Percentiles rank a stretch among this genome's conserved stretches.
phyloP scores from a whole-genome alignment of 495 filamentous ascomycete genomes.

The Xylaria bambusicola region DNA sequence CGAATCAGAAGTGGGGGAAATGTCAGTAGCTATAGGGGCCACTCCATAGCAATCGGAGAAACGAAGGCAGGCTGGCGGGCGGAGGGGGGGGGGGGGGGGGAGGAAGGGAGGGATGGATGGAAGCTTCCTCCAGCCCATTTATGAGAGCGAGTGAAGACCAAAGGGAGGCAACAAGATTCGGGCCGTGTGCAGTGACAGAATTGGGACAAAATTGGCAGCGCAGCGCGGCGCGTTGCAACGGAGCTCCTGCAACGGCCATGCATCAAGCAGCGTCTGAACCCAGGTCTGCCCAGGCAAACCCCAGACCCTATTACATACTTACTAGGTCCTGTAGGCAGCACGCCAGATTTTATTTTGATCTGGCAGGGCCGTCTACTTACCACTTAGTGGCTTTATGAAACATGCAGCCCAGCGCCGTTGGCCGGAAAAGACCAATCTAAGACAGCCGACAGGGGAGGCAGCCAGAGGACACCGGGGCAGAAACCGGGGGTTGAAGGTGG shows the following conservation, averaged over 20 bases:
- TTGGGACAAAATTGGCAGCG: not conserved
- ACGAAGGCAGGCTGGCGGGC: slow-evolving; percentile 4
- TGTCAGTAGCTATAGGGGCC: slow-evolving; percentile 19
- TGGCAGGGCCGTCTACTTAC: too few relatives aligned
- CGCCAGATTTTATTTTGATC: too few relatives aligned
- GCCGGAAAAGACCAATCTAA: slow-evolving; percentile 6
- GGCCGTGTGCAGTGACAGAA: not conserved
- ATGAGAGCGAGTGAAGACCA: not conserved
- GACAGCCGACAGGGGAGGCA: not conserved
- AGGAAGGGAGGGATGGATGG: too few relatives aligned
- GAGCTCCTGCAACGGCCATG: slow-evolving; percentile 16
- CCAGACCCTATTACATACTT: too few relatives aligned
- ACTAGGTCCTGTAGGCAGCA: not conserved
- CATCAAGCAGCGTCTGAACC: slow-evolving; percentile 16
- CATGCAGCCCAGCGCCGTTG: slow-evolving; percentile 15
- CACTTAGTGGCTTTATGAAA: slow-evolving; percentile 17
- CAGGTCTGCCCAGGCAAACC: too few relatives aligned
- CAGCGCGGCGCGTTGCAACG: slow-evolving; percentile 7
- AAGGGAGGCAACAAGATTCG: not conserved
- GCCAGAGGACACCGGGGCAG: not conserved
- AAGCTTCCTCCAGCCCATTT: slow-evolving; percentile 12
- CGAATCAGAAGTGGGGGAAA: slow-evolving; percentile 33
- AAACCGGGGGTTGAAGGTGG: not conserved
- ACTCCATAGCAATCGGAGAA: slow-evolving; percentile 16
- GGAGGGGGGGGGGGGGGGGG: too few relatives aligned